phyloP scores from a whole-genome alignment of 768 basidiomycete genomes.

The Mycena olivaceomarginata region DNA sequence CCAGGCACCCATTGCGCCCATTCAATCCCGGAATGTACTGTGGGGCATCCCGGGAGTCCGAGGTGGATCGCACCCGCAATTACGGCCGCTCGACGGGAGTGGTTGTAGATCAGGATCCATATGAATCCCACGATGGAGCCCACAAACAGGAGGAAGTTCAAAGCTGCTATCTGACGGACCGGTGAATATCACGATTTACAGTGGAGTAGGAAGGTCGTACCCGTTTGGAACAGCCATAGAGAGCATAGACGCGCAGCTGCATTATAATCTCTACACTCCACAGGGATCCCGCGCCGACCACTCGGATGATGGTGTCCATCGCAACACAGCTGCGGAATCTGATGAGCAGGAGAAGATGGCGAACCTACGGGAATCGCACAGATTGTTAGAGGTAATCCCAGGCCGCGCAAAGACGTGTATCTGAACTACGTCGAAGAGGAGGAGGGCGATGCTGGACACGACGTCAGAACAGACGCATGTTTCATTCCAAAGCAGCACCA shows the following conservation, averaged over 20 bases:
- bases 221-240: conserved; percentile 63
- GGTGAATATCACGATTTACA: not conserved
- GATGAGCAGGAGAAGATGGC: not conserved
- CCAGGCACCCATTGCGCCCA: conserved; percentile 69
- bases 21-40: conserved; percentile 62
- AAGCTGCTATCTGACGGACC: conserved; percentile 55
- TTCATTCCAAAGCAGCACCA: not conserved
- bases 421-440: conserved; percentile 66
- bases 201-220: conserved; percentile 45
- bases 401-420: conserved; percentile 66
- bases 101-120: conserved; percentile 63
- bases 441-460: conserved; percentile 58
- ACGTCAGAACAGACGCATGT: not conserved
- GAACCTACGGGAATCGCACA: conserved; percentile 52
- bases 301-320: conserved; percentile 64
- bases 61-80: conserved; percentile 60
- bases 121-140: conserved; percentile 64
- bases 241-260: conserved; percentile 66
- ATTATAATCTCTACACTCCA: conserved; percentile 71
- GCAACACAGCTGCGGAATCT: conserved; percentile 61
- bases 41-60: conserved; percentile 64
- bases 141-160: conserved; percentile 62
- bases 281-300: conserved; percentile 65
- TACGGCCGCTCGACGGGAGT: conserved; percentile 55
- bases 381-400: conserved; percentile 56